These are phyloP conservation scores for Coniophora puteana DNA, from an alignment of 1,284 basidiomycete species.

Conservation along the genomic window DNA sequence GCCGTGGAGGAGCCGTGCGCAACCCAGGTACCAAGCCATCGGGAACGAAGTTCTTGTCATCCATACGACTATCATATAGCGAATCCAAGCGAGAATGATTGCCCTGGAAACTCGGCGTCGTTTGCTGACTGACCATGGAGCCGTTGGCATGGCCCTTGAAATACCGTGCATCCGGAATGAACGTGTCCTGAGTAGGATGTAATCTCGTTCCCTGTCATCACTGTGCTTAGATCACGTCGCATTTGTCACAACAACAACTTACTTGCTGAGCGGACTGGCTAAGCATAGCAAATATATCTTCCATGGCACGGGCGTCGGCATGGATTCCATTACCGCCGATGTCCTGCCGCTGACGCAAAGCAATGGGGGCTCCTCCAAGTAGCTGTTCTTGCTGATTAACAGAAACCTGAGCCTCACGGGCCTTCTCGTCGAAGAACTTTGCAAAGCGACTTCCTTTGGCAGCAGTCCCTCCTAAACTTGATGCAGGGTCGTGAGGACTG, in stretches of 20 bases:
- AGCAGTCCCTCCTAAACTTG: slow-evolving; percentile 38
- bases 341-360: slow-evolving; percentile 45
- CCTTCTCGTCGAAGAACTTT: slow-evolving; percentile 78
- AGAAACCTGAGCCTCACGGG: slow-evolving; percentile 38
- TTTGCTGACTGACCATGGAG: background rate
- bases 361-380: slow-evolving; percentile 42
- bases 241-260: slow-evolving; percentile 5
- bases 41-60: slow-evolving; percentile 75
- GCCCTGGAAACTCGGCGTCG: slow-evolving; percentile 27
- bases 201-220: slow-evolving; percentile 25
- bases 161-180: slow-evolving; percentile 18
- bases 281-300: slow-evolving; percentile 62
- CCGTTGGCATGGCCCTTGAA: too few species aligned
- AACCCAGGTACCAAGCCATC: slow-evolving; percentile 82
- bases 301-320: slow-evolving; percentile 57
- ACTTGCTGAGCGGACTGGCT: slow-evolving; percentile 30
- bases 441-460: slow-evolving; percentile 76
- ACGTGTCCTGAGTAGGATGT: slow-evolving; percentile 17
- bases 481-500: too few species aligned
- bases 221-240: too few species aligned
- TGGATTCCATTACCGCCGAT: slow-evolving; percentile 32
- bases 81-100: slow-evolving; percentile 56
- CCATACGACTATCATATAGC: slow-evolving; percentile 65
- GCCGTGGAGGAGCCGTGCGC: slow-evolving; percentile 58
- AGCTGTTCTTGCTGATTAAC: too few species aligned